Percentiles rank a stretch among this genome's conserved stretches.
Conservation (phyloP, 2,329 filamentous ascomycete species). For the Aspergillus viridinutans region DNA sequence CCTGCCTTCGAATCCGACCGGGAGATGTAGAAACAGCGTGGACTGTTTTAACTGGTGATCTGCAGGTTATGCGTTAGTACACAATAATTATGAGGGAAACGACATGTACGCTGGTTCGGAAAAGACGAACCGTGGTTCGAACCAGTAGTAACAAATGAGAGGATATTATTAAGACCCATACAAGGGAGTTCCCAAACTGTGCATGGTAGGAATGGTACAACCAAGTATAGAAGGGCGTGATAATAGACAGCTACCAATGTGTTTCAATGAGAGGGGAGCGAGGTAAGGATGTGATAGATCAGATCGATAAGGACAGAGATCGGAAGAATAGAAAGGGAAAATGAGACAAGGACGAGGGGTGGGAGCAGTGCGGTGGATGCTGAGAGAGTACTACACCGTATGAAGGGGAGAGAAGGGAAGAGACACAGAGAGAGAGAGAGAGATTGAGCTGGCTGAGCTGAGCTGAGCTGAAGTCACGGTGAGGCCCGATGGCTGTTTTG, state of each 20-base stretch:
- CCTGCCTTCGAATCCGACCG: not conserved
- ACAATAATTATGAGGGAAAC: not conserved
- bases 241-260: not conserved
- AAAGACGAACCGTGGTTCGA: not conserved
- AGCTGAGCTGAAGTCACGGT: conserved; percentile 21
- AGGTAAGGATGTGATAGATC: conserved; percentile 4
- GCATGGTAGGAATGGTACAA: conserved; percentile 1
- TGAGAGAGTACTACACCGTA: conserved; percentile 9
- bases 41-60: not conserved
- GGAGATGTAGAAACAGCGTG: not conserved
- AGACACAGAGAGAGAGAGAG: conserved; percentile 1
- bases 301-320: conserved; percentile 2
- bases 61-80: not conserved
- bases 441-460: conserved; percentile 1
- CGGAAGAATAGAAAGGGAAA: conserved; percentile 2
- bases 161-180: conserved; percentile 6
- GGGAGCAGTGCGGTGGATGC: conserved; percentile 8
- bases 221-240: not conserved
- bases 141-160: conserved; percentile 1
- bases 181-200: not conserved
- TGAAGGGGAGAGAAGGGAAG: conserved; percentile 11
- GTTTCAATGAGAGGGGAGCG: conserved; percentile 6
- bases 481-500: conserved; percentile 33
- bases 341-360: conserved; percentile 4
- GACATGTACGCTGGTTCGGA: not conserved